Evolutionary conservation across 1,284 basidiomycete genomes (phyloP).

Genomic region (Ceratobasidium theobromae): DNA sequence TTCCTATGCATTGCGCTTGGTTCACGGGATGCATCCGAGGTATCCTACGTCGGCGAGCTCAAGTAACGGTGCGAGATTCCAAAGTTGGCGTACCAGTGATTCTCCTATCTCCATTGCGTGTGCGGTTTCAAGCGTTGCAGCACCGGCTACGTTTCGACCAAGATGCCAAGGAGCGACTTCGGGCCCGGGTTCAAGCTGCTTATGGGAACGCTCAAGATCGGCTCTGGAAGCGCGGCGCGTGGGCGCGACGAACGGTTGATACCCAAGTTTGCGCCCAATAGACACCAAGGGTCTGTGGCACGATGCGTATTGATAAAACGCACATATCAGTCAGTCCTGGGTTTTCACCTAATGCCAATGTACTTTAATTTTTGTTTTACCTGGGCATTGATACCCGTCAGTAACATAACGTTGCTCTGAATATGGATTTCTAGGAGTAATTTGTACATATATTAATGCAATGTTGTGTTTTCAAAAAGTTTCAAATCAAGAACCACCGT

Average conservation of each 20-base stretch:
- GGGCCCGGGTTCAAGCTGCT: conserved; percentile 6
- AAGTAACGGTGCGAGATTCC: background rate
- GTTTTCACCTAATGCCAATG: background rate
- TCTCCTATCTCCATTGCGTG: conserved; percentile 1
- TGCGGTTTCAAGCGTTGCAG: conserved; percentile 10
- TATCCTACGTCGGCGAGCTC: conserved; percentile 47
- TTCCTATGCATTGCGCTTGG: conserved; percentile 57
- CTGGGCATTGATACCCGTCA: too few relatives aligned
- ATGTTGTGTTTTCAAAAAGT: too few relatives aligned
- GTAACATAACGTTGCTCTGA: too few relatives aligned
- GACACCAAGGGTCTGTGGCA: too few relatives aligned
- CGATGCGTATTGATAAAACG: too few relatives aligned
- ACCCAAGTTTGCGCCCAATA: background rate
- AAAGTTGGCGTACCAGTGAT: background rate
- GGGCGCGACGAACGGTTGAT: background rate
- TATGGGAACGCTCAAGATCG: conserved; percentile 20
- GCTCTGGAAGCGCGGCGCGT: background rate
- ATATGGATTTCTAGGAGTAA: too few relatives aligned
- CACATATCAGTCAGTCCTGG: too few relatives aligned
- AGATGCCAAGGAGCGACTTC: conserved; percentile 4
- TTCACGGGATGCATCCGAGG: conserved; percentile 56
- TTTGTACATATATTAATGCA: too few relatives aligned
- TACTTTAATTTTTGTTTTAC: background rate
- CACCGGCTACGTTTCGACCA: background rate
- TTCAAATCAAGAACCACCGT: too few relatives aligned